Conservation (phyloP, 179 eudicot species). For the Silene noctiflora region DNA sequence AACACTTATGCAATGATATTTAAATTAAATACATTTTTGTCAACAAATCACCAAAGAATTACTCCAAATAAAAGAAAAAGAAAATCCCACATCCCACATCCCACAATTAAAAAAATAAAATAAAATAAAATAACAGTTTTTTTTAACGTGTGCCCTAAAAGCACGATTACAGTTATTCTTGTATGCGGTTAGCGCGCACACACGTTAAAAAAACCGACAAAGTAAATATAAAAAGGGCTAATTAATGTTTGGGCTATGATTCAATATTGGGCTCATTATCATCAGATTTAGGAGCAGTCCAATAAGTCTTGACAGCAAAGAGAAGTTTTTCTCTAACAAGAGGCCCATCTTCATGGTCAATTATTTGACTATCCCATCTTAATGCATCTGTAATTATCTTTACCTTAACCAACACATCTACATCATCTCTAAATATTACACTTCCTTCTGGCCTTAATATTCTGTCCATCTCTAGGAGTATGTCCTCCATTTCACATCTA, state of each 20-base stretch:
- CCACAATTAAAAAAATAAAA: not conserved
- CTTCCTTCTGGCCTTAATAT: conserved; percentile 85
- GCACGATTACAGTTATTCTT: too few relatives aligned
- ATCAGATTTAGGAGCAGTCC: conserved; percentile 60
- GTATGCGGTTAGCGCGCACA: too few relatives aligned
- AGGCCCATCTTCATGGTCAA: conserved; percentile 92
- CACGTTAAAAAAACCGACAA: too few relatives aligned
- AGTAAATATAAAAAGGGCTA: too few relatives aligned
- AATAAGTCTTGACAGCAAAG: conserved; percentile 72
- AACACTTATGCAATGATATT: not conserved
- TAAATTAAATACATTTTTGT: conserved; percentile 12
- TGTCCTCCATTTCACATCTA: conserved; percentile 75
- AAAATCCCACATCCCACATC: too few relatives aligned
- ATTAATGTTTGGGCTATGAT: not conserved
- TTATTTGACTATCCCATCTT: conserved; percentile 72
- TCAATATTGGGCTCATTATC: not conserved
- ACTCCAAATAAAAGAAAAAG: not conserved
- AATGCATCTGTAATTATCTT: conserved; percentile 57
- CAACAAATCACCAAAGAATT: conserved; percentile 17
- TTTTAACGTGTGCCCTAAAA: too few relatives aligned
- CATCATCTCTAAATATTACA: conserved; percentile 70
- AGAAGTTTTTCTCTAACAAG: conserved; percentile 65
- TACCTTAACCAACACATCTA: conserved; percentile 54
- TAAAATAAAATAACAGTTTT: too few relatives aligned
- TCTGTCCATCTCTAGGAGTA: conserved; percentile 82